Conservation (phyloP, 441 rosid genomes). For the Populus hybrid region DNA sequence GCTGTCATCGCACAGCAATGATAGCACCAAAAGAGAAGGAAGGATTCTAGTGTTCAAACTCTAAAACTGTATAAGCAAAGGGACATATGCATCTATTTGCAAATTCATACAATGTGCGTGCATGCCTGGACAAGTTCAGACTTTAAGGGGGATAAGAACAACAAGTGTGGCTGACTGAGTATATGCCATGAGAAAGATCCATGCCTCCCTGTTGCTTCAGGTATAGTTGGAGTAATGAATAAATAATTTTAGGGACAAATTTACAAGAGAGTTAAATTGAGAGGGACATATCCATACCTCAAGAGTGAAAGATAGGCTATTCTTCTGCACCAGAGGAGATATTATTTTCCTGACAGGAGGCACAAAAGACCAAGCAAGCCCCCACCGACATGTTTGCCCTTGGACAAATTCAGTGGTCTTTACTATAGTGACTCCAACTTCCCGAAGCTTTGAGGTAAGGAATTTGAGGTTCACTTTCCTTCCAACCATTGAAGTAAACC, state of each 20-base stretch:
- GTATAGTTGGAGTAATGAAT: not conserved
- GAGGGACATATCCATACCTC: conserved; percentile 48
- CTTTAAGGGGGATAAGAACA: not conserved
- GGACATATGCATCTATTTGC: not conserved
- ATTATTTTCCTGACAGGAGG: conserved; percentile 62
- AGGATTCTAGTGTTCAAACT: not conserved
- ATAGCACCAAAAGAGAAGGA: not conserved
- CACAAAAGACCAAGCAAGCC: conserved; percentile 91
- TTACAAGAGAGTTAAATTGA: not conserved
- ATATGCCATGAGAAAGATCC: not conserved
- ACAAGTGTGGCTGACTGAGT: not conserved
- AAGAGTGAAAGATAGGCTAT: conserved; percentile 59
- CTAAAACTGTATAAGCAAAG: not conserved
- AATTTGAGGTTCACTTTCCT: conserved; percentile 76
- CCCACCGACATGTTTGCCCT: conserved; percentile 94
- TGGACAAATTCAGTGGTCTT: conserved; percentile 93
- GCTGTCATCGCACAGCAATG: not conserved
- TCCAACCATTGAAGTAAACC: conserved; percentile 97
- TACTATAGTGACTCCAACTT: conserved; percentile 68
- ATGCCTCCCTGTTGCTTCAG: not conserved
- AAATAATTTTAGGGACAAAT: not conserved
- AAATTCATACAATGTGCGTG: not conserved
- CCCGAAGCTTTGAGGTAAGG: conserved; percentile 70
- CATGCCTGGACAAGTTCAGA: not conserved
- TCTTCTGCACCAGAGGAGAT: conserved; percentile 44